Conservation (phyloP, 306 rosid genomes). For the Lithocarpus polystachyus region DNA sequence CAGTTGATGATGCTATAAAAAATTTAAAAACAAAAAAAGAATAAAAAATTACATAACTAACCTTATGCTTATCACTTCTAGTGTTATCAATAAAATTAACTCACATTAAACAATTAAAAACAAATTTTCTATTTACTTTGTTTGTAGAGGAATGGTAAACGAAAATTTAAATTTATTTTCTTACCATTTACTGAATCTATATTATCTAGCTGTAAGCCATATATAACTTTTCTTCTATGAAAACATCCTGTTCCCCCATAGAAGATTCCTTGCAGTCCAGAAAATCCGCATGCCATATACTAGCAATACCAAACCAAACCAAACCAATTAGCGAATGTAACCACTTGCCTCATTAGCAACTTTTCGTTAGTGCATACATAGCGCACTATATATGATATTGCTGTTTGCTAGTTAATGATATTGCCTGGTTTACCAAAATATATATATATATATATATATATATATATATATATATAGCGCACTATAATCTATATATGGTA, state of each 20-base stretch:
- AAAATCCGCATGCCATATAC: constrained; percentile 34
- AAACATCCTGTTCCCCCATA: constrained; percentile 57
- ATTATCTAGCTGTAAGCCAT: constrained; percentile 43
- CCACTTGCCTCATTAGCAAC: too few species aligned
- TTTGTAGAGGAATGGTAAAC: neutral
- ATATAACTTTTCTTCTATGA: constrained; percentile 62
- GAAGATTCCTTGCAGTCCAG: constrained; percentile 54
- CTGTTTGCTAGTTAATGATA: too few species aligned
- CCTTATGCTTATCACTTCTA: too few species aligned
- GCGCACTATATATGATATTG: too few species aligned
- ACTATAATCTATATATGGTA: too few species aligned
- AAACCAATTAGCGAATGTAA: too few species aligned
- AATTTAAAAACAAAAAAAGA: too few species aligned
- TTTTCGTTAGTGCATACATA: too few species aligned
- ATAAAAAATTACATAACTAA: neutral
- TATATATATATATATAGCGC: too few species aligned
- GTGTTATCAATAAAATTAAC: neutral
- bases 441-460: too few species aligned
- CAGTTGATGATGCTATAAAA: neutral
- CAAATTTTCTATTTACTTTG: neutral
- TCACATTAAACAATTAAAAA: neutral
- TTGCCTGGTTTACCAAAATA: too few species aligned
- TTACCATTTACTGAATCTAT: neutral
- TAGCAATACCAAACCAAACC: neutral
- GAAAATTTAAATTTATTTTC: neutral